phyloP scores from a whole-genome alignment of 2,329 filamentous ascomycete genomes.

The Penicillium sp. region DNA sequence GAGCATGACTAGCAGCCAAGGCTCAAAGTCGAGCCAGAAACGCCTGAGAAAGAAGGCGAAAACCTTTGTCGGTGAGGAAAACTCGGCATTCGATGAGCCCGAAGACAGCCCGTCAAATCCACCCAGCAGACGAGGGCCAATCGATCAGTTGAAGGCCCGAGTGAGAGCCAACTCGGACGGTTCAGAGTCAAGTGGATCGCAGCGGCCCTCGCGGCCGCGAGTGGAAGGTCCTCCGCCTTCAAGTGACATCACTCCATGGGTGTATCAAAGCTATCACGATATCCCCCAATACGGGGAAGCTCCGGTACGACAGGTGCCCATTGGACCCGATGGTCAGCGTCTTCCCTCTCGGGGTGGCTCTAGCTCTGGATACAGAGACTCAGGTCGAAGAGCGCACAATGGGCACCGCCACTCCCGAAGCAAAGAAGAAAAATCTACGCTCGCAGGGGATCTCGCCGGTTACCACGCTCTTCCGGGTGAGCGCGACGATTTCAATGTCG shows the following conservation, averaged over 20 bases:
- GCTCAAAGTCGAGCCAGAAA: conserved; percentile 69
- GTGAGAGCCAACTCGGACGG: conserved; percentile 80
- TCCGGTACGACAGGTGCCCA: conserved; percentile 66
- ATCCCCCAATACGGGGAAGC: conserved; percentile 73
- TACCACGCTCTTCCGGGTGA: conserved; percentile 68
- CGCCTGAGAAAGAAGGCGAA: conserved; percentile 79
- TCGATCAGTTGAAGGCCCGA: conserved; percentile 56
- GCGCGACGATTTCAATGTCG: conserved; percentile 65
- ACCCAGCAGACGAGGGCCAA: conserved; percentile 26
- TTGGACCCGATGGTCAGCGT: conserved; percentile 65
- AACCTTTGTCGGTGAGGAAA: conserved; percentile 90
- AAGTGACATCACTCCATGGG: conserved; percentile 94
- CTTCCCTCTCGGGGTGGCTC: conserved; percentile 50
- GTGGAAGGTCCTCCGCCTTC: conserved; percentile 69
- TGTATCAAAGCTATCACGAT: conserved; percentile 83
- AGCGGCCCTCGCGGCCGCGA: conserved; percentile 68
- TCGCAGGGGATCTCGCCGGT: conserved; percentile 34
- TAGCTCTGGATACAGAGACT: conserved; percentile 46
- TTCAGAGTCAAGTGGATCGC: conserved; percentile 56
- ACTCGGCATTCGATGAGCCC: conserved; percentile 59
- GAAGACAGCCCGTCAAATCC: conserved; percentile 59
- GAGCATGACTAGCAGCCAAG: conserved; percentile 81
- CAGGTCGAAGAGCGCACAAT: conserved; percentile 52
- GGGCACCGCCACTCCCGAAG: conserved; percentile 47
- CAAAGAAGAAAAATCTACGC: conserved; percentile 53